Base-by-base conservation (phyloP, 805 yeast species). In the Hanseniaspora valbyensis region DNA sequence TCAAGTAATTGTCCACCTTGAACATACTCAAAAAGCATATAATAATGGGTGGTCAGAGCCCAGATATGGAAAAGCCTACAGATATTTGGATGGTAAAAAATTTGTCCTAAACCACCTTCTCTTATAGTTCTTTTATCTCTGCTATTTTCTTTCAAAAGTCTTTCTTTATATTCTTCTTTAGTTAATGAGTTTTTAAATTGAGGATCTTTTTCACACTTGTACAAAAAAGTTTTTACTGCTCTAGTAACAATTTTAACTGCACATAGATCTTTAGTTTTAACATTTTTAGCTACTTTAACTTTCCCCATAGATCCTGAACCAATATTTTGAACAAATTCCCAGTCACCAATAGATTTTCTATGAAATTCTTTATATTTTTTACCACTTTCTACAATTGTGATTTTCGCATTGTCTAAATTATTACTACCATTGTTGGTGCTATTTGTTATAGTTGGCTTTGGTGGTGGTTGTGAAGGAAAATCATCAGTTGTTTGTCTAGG, bases 301-400 rank as follows among this genome's bases (percentile, higher is more conserved):
- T 90, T 94, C 53, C 99, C 99, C 98, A 92, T 92, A 0, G 96
- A 87, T 2, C 99, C 98, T 2, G 97, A 95, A 39, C 99, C 99
- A 42, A 92, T 84, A 2, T 96, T 88, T 66, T 87, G 87, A 52
- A 85, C 74, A 58, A 90, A 89, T 58, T 86, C 95, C 98, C 98
- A 90, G 56, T 92, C 96, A 13, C 97, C 98, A 50, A 90, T 82
- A 4, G 95, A 75, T 53, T 82, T 83, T 56, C 97, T 77, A 63
- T 88, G 90, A 58, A 84, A 83, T 57, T 65, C 70, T 44, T 64
- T 69, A 0, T 56, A 45, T 26, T 57, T 57, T 44, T 53, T 48
- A 40, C n/a, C 43, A 12, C 29, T 55, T 14, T 49, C 48, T n/a
- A 28, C 26, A 14, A 9, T 45, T 44, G 53, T 44, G 49, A n/a